Evolutionary conservation across 768 basidiomycete species (phyloP).

Genomic region (Pleurotus djamor): DNA sequence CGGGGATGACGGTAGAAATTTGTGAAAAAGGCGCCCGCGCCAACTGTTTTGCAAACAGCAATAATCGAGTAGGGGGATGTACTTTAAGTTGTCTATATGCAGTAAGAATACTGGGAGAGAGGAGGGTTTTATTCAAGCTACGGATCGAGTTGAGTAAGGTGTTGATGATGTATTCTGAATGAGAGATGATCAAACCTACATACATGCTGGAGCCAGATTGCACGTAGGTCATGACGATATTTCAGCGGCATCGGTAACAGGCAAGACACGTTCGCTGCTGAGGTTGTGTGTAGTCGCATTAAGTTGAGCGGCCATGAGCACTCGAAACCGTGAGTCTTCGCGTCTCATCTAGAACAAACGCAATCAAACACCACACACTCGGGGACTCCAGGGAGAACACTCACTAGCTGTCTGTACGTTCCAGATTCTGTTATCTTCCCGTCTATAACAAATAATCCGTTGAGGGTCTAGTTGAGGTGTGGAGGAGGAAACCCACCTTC

Average conservation of each 20-base stretch:
- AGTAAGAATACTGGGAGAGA: neutral
- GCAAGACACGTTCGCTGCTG: constrained; percentile 13
- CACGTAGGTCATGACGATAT: constrained; percentile 8
- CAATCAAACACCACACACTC: neutral
- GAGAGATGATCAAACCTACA: neutral
- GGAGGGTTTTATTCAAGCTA: neutral
- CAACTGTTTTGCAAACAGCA: no score
- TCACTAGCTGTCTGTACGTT: constrained; percentile 73
- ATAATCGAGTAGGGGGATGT: constrained; percentile 3
- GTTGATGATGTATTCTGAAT: neutral
- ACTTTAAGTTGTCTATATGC: constrained; percentile 3
- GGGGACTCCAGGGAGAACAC: constrained; percentile 14
- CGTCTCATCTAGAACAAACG: constrained; percentile 47
- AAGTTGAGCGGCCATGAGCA: constrained; percentile 89
- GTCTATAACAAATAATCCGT: constrained; percentile 31
- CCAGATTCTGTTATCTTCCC: constrained; percentile 83
- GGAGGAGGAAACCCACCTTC: constrained; percentile 51
- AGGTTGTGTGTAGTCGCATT: constrained; percentile 38
- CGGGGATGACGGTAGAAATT: no score
- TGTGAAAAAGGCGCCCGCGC: no score
- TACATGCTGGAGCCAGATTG: neutral
- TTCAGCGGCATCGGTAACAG: neutral
- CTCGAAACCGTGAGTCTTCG: constrained; percentile 76
- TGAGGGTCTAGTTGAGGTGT: neutral
- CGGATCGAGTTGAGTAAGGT: neutral